Base-by-base conservation (phyloP, 2,329 filamentous ascomycete species). In the Fusarium camptoceras region DNA sequence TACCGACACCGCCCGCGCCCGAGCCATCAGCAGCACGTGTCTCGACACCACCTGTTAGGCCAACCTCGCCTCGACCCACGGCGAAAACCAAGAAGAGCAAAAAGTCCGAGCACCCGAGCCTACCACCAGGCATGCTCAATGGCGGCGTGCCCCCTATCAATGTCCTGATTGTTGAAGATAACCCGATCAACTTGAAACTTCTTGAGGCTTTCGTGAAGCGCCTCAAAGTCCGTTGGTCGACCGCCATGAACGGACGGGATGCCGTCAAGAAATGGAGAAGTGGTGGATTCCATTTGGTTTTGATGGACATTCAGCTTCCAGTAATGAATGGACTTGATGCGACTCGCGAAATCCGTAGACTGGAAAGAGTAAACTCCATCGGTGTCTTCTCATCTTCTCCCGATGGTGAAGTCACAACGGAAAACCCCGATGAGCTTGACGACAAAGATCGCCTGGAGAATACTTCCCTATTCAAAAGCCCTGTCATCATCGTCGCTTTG, bases 291-390 rank as follows among this genome's bases (percentile, higher is more conserved):
- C 96, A 99, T 82, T 83, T 99, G 70, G 96, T 99, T 18, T 84
- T 99, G 57, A 99, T 99, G 96, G 96, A 99, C 78, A 98, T 99
- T 72, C 96, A 98, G 78, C 86, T 99, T 60, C 96, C 96, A 7
- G 91, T 98, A 75, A 98, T 99, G 94, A 97, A 92, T 73, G 96
- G 96, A 1, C 83, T 99, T 30, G 94, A 98, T 67, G 96, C 96
- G 18, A 98, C 96, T 1, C 93, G 95, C 72, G 96, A 98, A 82
- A 99, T 99, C 58, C 87, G 96, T 55, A 85, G 96, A 55, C 83
- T 98, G 41, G 96, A 99, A 81, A 88, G 93, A 53, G 87, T 97
- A 68, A 98, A 98, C 78, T 92, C 91, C 8, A 97, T 98, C 69
- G 95, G 95, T 57, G 94, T 97, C 20, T 97, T 98, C 79, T 89